Percentiles rank a stretch among this genome's conserved stretches.
Evolutionary conservation across 345 rosid genomes (phyloP).

Genomic region (Rhodomyrtus tomentosa): DNA sequence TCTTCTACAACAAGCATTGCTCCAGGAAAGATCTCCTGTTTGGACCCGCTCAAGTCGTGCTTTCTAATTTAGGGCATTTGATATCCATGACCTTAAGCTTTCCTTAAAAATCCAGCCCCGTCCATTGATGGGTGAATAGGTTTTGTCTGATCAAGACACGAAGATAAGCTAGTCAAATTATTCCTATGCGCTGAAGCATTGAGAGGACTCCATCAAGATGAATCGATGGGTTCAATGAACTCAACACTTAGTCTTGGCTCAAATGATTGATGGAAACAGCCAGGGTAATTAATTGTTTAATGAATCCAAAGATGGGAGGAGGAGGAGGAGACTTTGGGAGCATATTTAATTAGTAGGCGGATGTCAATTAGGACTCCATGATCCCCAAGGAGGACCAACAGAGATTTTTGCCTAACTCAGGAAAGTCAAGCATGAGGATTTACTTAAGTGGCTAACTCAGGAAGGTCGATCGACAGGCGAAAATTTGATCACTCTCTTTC

Average conservation of each 20-base stretch:
- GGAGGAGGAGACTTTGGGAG: background rate
- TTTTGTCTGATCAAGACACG: background rate
- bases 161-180: background rate
- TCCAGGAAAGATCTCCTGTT: background rate
- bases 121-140: background rate
- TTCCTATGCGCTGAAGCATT: background rate
- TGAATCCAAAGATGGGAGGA: background rate
- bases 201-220: background rate
- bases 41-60: background rate
- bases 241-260: background rate
- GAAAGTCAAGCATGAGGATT: background rate
- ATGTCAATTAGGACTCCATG: background rate
- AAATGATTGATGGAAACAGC: background rate
- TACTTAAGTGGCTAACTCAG: background rate
- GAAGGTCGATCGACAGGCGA: background rate
- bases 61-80: background rate
- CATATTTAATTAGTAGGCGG: background rate
- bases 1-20: background rate
- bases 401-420: background rate
- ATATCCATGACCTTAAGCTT: too few species aligned
- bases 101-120: background rate
- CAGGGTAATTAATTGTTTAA: background rate
- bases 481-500: background rate
- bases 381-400: background rate
- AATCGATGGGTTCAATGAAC: background rate